Conservation (phyloP, 2,329 filamentous ascomycete species). For the Microsporum ferrugineum region DNA sequence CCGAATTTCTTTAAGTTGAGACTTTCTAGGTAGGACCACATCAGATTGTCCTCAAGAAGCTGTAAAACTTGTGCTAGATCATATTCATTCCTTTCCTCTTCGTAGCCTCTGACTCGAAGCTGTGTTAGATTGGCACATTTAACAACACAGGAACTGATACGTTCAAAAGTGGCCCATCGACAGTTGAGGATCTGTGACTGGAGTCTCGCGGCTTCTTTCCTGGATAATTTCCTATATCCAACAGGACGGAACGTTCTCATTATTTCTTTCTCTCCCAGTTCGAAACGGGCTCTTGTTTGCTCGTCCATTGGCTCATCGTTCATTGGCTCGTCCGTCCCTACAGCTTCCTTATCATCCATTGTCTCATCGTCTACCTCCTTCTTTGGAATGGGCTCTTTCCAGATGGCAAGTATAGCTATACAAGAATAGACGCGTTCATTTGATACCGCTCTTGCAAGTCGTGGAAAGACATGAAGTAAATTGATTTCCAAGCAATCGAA, state of each 20-base stretch:
- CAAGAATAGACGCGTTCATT: conserved; percentile 31
- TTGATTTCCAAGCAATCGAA: conserved; percentile 37
- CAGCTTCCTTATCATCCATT: neutral
- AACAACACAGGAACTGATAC: conserved; percentile 15
- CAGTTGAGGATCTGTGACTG: conserved; percentile 28
- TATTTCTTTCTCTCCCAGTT: conserved; percentile 15
- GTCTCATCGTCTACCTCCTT: neutral
- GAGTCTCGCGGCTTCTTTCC: conserved; percentile 18
- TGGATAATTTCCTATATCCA: conserved; percentile 22
- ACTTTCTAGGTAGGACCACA: conserved; percentile 13
- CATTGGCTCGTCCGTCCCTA: neutral
- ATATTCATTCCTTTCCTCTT: neutral
- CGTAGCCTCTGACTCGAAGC: neutral
- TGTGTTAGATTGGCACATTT: neutral
- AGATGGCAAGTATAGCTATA: conserved; percentile 33
- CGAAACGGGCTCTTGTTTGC: neutral
- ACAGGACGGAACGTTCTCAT: conserved; percentile 26
- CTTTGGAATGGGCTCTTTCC: conserved; percentile 19
- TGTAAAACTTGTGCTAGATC: conserved; percentile 16
- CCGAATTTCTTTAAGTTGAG: neutral
- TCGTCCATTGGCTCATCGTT: neutral
- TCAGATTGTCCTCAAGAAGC: conserved; percentile 25
- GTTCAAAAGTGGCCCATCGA: conserved; percentile 30
- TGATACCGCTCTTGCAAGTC: conserved; percentile 31
- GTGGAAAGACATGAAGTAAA: conserved; percentile 32